Evolutionary conservation across 176 grass and related monocot genomes (phyloP).

Genomic region (Bonia amplexicaulis): DNA sequence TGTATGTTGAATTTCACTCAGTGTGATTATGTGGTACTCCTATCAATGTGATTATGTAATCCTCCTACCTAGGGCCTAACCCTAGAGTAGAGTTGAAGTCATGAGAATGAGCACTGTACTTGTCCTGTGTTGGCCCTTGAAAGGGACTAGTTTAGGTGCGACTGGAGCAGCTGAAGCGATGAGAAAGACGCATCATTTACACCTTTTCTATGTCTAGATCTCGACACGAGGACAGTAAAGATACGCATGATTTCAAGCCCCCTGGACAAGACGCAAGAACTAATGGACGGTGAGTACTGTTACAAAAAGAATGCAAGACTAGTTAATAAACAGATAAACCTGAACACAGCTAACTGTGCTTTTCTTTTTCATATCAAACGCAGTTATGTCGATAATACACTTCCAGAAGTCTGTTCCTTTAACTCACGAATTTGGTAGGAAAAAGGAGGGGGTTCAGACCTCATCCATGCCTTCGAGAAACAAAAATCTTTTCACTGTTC

Average conservation of each 20-base stretch:
- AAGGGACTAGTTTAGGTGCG: not conserved
- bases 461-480: not conserved
- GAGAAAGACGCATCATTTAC: not conserved
- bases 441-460: not conserved
- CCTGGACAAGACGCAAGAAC: not conserved
- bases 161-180: not conserved
- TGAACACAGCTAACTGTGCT: not conserved
- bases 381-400: not conserved
- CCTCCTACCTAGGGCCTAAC: not conserved
- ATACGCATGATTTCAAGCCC: not conserved
- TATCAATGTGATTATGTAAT: not conserved
- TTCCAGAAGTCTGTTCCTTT: not conserved
- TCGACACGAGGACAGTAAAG: not conserved
- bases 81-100: not conserved
- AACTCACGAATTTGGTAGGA: not conserved
- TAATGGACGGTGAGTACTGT: not conserved
- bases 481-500: not conserved
- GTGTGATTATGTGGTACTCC: not conserved
- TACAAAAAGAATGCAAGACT: not conserved
- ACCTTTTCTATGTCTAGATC: not conserved
- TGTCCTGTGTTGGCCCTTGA: conserved; percentile 8
- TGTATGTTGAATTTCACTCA: not conserved
- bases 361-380: not conserved
- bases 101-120: not conserved
- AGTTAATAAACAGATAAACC: not conserved